Conservation (phyloP, 1,284 basidiomycete genomes). For the Trichosporon coremiiforme region DNA sequence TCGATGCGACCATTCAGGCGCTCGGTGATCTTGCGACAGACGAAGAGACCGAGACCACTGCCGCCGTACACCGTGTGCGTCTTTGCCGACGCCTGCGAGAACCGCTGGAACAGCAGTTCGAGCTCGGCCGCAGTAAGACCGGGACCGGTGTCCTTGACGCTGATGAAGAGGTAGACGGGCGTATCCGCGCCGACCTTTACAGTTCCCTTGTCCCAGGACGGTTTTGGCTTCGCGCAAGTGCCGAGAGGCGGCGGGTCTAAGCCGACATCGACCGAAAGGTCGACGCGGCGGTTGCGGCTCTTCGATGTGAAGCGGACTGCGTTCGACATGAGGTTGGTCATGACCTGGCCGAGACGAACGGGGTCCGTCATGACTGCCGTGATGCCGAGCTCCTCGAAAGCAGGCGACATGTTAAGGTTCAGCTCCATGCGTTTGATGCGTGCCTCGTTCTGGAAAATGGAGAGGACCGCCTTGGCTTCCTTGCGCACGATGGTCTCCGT, state of each 20-base stretch:
- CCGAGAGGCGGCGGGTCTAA: conserved; percentile 29
- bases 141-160: conserved; percentile 38
- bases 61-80: conserved; percentile 43
- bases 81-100: conserved; percentile 38
- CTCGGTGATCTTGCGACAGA: conserved; percentile 39
- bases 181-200: conserved; percentile 22
- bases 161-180: conserved; percentile 31
- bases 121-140: conserved; percentile 38
- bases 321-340: conserved; percentile 43
- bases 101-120: conserved; percentile 37
- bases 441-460: conserved; percentile 49
- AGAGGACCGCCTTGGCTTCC: conserved; percentile 40
- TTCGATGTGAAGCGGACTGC: conserved; percentile 35
- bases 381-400: conserved; percentile 23
- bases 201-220: not conserved
- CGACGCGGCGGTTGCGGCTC: conserved; percentile 22
- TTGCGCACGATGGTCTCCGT: conserved; percentile 42
- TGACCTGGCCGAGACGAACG: conserved; percentile 38
- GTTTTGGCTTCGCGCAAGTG: conserved; percentile 29
- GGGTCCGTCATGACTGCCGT: conserved; percentile 36
- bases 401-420: conserved; percentile 14
- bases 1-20: conserved; percentile 42
- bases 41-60: conserved; percentile 41
- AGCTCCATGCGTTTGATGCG: conserved; percentile 46
- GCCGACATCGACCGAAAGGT: conserved; percentile 33